Evolutionary conservation across 2,329 filamentous ascomycete species (phyloP).

Genomic region (Diaporthe amygdali): DNA sequence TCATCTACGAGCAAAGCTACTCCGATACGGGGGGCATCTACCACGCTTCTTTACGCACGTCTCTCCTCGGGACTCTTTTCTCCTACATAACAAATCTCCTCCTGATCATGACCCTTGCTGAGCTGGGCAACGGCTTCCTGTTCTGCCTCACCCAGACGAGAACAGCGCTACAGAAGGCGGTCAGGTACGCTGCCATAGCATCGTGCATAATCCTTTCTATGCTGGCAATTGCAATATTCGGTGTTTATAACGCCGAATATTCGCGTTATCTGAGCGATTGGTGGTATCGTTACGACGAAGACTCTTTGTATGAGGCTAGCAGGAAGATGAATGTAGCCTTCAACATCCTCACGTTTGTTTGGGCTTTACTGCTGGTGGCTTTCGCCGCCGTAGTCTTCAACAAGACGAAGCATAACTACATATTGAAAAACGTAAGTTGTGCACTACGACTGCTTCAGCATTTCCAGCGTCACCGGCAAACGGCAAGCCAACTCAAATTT

Average conservation of each 20-base stretch:
- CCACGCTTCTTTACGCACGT: neutral
- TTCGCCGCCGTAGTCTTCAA: neutral
- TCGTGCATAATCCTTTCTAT: neutral
- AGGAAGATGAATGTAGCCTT: neutral
- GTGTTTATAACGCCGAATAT: neutral
- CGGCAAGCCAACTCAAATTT: neutral
- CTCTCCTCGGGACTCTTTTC: neutral
- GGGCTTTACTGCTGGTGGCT: neutral
- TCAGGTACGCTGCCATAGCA: slow-evolving; percentile 23
- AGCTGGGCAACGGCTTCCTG: slow-evolving; percentile 32
- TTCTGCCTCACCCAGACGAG: slow-evolving; percentile 19
- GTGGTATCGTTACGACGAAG: neutral
- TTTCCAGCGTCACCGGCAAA: neutral
- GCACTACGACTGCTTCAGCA: neutral
- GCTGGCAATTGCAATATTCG: neutral
- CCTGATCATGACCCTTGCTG: slow-evolving; percentile 30
- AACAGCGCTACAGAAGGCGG: slow-evolving; percentile 10
- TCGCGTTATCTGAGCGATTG: neutral
- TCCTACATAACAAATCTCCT: slow-evolving; percentile 24
- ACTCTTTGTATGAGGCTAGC: neutral
- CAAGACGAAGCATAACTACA: neutral
- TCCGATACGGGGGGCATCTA: rapidly evolving
- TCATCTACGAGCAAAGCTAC: no score
- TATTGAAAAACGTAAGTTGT: neutral
- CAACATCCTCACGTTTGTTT: neutral